Evolutionary conservation across 371 early-diverging fungal species (phyloP).

Genomic region (Syncephalastrum monosporum): DNA sequence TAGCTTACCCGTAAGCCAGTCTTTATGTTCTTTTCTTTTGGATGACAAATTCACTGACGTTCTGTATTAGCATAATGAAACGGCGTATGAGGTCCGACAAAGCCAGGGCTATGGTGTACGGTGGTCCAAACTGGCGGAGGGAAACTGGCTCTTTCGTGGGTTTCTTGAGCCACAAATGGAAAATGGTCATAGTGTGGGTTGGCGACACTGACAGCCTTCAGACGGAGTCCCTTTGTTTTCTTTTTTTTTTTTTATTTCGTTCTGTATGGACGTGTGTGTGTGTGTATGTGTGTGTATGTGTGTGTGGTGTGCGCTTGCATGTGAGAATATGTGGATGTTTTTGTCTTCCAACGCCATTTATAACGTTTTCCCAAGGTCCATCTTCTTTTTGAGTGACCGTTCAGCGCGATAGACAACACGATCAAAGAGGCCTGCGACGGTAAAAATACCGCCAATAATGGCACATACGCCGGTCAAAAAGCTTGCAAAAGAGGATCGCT

Average conservation of each 20-base stretch:
- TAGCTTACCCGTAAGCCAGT: slow-evolving; percentile 29
- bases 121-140: slow-evolving; percentile 17
- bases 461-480: slow-evolving; percentile 92
- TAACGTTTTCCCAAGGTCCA: slow-evolving; percentile 81
- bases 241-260: slow-evolving; percentile 5
- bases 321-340: background rate
- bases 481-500: slow-evolving; percentile 77
- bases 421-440: slow-evolving; percentile 94
- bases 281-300: background rate
- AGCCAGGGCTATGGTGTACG: slow-evolving; percentile 39
- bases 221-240: background rate
- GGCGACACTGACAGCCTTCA: slow-evolving; percentile 33
- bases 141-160: slow-evolving; percentile 34
- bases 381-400: slow-evolving; percentile 75
- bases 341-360: slow-evolving; percentile 8
- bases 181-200: slow-evolving; percentile 36
- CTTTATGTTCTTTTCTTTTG: too few species aligned
- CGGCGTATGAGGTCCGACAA: slow-evolving; percentile 37
- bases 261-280: background rate
- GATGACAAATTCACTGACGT: background rate
- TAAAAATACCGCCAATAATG: slow-evolving; percentile 94
- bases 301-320: too few species aligned
- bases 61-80: slow-evolving; percentile 25
- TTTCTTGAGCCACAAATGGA: slow-evolving; percentile 46
- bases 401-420: slow-evolving; percentile 87